A percentile compares a stretch with the other conserved stretches of the same genome.
Evolutionary conservation across 2,329 filamentous ascomycete genomes (phyloP).

Genomic region (Fusarium sp.): DNA sequence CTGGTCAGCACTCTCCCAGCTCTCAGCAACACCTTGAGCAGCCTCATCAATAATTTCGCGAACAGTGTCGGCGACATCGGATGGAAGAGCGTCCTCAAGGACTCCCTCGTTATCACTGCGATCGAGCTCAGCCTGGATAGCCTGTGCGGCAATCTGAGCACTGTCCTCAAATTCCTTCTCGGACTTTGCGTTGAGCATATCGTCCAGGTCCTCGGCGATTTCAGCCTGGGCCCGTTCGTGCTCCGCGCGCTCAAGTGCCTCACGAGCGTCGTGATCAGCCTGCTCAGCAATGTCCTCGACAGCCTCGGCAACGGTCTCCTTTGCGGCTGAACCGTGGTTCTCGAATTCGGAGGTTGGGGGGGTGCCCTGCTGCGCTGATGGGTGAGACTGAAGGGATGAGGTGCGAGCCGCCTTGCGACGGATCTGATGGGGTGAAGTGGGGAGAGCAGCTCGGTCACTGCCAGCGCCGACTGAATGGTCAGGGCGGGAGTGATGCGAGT

Average conservation of each 20-base stretch:
- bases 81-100: slow-evolving; percentile 62
- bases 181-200: slow-evolving; percentile 65
- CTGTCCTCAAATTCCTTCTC: slow-evolving; percentile 67
- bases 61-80: slow-evolving; percentile 57
- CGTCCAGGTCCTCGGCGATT: slow-evolving; percentile 61
- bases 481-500: slow-evolving; percentile 53
- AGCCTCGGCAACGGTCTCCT: slow-evolving; percentile 79
- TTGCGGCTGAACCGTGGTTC: slow-evolving; percentile 58
- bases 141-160: slow-evolving; percentile 60
- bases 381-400: slow-evolving; percentile 51
- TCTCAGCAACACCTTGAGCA: slow-evolving; percentile 77
- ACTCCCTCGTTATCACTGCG: slow-evolving; percentile 66
- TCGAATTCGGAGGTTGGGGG: slow-evolving; percentile 52
- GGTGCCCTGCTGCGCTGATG: slow-evolving; percentile 48
- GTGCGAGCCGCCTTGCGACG: slow-evolving; percentile 56
- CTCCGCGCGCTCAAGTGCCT: slow-evolving; percentile 72
- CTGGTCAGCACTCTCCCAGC: slow-evolving; percentile 89
- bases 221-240: slow-evolving; percentile 63
- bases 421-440: slow-evolving; percentile 60
- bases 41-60: slow-evolving; percentile 60
- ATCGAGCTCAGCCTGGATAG: slow-evolving; percentile 67
- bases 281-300: slow-evolving; percentile 73
- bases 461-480: slow-evolving; percentile 56
- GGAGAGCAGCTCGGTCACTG: slow-evolving; percentile 59
- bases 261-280: slow-evolving; percentile 69